Base-by-base conservation (phyloP, 805 yeast species). In the Tetrapisispora iriomotensis region DNA sequence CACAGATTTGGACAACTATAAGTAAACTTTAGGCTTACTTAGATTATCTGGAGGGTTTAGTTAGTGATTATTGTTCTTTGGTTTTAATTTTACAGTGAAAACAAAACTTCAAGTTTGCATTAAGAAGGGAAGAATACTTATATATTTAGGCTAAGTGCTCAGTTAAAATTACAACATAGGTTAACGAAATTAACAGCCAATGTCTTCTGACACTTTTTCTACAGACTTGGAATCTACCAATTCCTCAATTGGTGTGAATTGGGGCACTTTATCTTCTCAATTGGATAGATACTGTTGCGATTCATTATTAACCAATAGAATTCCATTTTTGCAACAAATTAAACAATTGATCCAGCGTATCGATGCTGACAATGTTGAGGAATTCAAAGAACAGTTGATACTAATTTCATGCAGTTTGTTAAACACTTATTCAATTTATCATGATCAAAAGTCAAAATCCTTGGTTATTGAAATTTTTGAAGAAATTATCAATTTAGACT, bases 351-450 rank as follows among this genome's bases (percentile, higher is more conserved):
- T 58, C 21, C 34, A 46, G 28, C 31, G 38, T 26, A 50, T 46
- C 31, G 36, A 33, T 23, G 12, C 22, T 14, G 5, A 4, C 24
- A 15, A 24, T 14, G 43, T 39, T 17, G 36, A 47, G 30, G 53
- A 47, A 39, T 40, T 44, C 21, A 40, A 45, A 15, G 36, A 33
- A 8, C 51, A 49, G 47, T 49, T 64, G 29, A 49, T 54, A 17
- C 50, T 53, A 34, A 50, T 66, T 6, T 59, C 68, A 4, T 27
- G 54, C 6, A 50, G 47, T 13, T 54, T 77, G 34, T 60, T 78
- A 45, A 65, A 64, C 34, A 70, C 79, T 3, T 77, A 64, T 55
- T 58, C 61, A 34, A 66, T 65, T 48, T 76, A 75, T 44, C 71
- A 66, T 45, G 83, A 79, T 51, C 45, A 60, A 9, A 58, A 54